Conservation (phyloP, 2,329 filamentous ascomycete species). For the Pseudodiploospora longispora region DNA sequence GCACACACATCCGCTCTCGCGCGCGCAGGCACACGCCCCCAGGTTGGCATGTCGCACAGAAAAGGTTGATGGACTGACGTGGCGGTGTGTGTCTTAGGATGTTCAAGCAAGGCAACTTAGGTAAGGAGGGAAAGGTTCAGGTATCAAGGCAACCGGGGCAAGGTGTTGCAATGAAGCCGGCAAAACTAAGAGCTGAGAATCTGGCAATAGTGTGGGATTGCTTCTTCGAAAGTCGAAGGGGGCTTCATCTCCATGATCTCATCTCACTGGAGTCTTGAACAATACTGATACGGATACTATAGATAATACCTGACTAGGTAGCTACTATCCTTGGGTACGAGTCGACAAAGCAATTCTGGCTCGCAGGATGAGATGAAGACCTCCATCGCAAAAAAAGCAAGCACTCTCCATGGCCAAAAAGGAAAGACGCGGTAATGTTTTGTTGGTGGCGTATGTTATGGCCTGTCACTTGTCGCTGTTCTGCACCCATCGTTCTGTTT, state of each 20-base stretch:
- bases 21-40: no score
- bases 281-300: no score
- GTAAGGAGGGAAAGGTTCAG: no score
- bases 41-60: neutral
- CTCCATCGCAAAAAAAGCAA: neutral
- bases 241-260: no score
- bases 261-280: no score
- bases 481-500: no score
- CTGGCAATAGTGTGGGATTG: neutral
- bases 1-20: no score
- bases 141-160: neutral
- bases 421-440: neutral
- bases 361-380: slow-evolving; percentile 3
- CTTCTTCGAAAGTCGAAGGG: neutral
- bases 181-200: neutral
- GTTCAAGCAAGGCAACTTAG: no score
- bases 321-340: no score
- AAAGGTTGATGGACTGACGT: slow-evolving; percentile 7
- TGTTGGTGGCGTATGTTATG: slow-evolving; percentile 2
- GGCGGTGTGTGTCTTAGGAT: slow-evolving; percentile 4
- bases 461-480: neutral
- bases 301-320: no score
- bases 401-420: neutral
- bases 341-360: neutral
- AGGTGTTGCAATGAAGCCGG: slow-evolving; percentile 3